Percentiles rank a stretch among this genome's conserved stretches.
Evolutionary conservation across 2,329 filamentous ascomycete species (phyloP).

Genomic region (Mycosphaerella arachidis): DNA sequence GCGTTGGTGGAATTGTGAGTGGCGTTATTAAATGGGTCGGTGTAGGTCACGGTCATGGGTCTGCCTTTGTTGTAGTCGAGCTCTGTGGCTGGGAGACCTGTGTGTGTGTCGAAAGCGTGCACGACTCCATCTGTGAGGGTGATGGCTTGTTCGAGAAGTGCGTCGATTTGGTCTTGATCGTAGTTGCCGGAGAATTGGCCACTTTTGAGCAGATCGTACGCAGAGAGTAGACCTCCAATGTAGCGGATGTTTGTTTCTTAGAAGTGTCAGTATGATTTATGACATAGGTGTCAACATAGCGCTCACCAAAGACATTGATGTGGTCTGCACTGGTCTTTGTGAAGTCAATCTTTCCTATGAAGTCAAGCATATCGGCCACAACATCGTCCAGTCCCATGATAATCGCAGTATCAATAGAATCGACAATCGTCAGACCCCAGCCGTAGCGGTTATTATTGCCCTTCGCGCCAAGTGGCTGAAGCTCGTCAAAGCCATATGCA

Average conservation of each 20-base stretch:
- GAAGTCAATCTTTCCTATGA: conserved; percentile 21
- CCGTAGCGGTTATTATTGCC: conserved; percentile 18
- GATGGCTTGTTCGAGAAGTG: conserved; percentile 18
- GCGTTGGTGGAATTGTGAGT: conserved; percentile 24
- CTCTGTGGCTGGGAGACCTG: conserved; percentile 19
- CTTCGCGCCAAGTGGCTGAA: conserved; percentile 12
- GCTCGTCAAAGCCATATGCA: conserved; percentile 34
- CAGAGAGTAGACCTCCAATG: conserved; percentile 23
- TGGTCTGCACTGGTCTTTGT: conserved; percentile 33
- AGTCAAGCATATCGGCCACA: conserved; percentile 20
- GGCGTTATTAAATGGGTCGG: conserved; percentile 16
- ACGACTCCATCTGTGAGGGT: conserved; percentile 21
- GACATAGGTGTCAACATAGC: no score
- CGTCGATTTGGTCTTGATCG: conserved; percentile 12
- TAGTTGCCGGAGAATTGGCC: conserved; percentile 18
- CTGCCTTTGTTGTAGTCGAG: conserved; percentile 13
- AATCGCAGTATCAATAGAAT: conserved; percentile 26
- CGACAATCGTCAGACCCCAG: conserved; percentile 27
- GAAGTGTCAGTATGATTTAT: not conserved
- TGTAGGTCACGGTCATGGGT: conserved; percentile 24
- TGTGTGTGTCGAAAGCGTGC: conserved; percentile 21
- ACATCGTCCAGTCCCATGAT: conserved; percentile 23
- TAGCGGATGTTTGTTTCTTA: conserved; percentile 22
- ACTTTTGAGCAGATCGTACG: conserved; percentile 22
- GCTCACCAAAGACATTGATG: conserved; percentile 13